Percentiles rank a stretch among this genome's conserved stretches.
Evolutionary conservation across 2,329 filamentous ascomycete genomes (phyloP).

Genomic region (Blastomyces percursus): DNA sequence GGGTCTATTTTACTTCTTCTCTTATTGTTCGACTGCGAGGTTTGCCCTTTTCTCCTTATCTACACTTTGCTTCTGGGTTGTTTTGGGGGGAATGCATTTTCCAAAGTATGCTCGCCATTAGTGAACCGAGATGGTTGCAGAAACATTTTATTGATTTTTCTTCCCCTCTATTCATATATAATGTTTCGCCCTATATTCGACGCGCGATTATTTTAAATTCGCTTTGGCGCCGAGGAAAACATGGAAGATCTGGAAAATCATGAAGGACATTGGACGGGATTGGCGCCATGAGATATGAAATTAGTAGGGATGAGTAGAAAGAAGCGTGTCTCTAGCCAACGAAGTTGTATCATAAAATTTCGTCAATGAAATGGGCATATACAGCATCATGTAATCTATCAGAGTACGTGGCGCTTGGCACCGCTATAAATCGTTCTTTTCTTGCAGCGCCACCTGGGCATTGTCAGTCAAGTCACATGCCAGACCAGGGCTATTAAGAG

Average conservation of each 20-base stretch:
- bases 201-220: neutral
- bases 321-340: neutral
- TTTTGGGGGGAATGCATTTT: conserved; percentile 7
- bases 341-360: neutral
- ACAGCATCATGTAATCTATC: neutral
- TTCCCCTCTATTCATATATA: neutral
- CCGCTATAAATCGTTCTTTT: no score
- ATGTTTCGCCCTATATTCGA: neutral
- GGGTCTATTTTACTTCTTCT: conserved; percentile 1
- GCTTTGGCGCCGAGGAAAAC: neutral
- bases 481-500: no score
- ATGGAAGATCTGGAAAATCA: neutral
- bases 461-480: no score
- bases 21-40: neutral
- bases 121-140: neutral
- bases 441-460: no score
- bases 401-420: neutral
- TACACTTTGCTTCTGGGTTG: neutral
- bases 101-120: conserved; percentile 6
- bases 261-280: neutral
- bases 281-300: neutral
- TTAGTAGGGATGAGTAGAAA: neutral
- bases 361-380: neutral
- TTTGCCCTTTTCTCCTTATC: conserved; percentile 1
- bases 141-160: neutral